phyloP scores from a whole-genome alignment of 805 yeast species.

The Wickerhamomyces ciferrii region DNA sequence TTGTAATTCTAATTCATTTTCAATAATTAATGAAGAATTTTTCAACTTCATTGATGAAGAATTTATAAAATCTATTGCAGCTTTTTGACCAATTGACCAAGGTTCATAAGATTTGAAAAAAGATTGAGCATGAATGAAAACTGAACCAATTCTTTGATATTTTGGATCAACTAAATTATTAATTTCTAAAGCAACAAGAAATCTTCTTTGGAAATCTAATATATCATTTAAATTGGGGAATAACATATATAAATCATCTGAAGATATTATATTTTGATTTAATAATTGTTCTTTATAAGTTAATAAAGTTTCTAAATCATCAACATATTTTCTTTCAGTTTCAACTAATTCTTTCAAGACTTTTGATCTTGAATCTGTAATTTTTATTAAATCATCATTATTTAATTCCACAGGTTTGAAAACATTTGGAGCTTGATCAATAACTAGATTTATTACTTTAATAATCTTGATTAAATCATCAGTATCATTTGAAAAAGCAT shows the following conservation, averaged over 20 bases:
- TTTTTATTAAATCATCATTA: constrained; percentile 21
- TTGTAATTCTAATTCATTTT: constrained; percentile 84
- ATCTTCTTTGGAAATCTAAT: constrained; percentile 88
- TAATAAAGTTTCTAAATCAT: constrained; percentile 75
- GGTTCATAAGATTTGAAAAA: constrained; percentile 89
- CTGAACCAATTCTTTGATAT: constrained; percentile 82
- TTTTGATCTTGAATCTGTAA: constrained; percentile 58
- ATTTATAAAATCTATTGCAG: constrained; percentile 77
- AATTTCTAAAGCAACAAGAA: constrained; percentile 84
- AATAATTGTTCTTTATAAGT: constrained; percentile 65
- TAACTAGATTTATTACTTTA: constrained; percentile 61
- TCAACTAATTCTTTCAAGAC: constrained; percentile 81
- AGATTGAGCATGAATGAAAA: constrained; percentile 79
- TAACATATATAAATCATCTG: constrained; percentile 73
- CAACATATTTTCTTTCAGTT: constrained; percentile 90
- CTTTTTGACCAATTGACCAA: constrained; percentile 87
- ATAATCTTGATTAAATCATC: constrained; percentile 72
- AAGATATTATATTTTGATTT: constrained; percentile 60
- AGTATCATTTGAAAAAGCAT: constrained; percentile 80
- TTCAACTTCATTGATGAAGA: constrained; percentile 51
- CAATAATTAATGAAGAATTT: constrained; percentile 55
- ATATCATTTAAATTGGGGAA: constrained; percentile 83
- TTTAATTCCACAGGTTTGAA: constrained; percentile 27
- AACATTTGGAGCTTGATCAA: constrained; percentile 44
- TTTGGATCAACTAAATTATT: constrained; percentile 70